Conservation (phyloP, 2,329 filamentous ascomycete genomes). For the Ophiostoma fasciatum region DNA sequence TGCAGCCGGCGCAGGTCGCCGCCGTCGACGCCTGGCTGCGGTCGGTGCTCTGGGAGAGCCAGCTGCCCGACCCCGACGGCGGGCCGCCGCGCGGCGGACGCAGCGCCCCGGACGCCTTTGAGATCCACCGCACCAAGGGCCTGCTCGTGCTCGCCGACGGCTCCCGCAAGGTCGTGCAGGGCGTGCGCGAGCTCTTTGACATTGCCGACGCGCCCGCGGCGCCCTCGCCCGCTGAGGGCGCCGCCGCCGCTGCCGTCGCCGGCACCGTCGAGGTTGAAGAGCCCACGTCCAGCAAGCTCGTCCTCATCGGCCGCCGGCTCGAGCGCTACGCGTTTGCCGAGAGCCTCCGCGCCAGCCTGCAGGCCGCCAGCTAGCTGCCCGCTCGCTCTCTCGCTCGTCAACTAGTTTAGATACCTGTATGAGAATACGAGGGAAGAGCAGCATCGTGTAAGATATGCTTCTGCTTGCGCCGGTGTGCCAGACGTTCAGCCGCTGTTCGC, state of each 20-base stretch:
- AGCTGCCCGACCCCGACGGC: conserved; percentile 30
- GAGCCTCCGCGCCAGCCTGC: conserved; percentile 19
- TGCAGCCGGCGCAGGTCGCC: conserved; percentile 42
- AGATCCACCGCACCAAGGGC: conserved; percentile 82
- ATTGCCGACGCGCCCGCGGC: conserved; percentile 49
- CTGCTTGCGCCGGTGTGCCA: too few species aligned
- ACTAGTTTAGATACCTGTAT: too few species aligned
- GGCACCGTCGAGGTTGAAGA: conserved; percentile 7
- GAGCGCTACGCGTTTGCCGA: conserved; percentile 33
- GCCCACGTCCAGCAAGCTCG: conserved; percentile 37
- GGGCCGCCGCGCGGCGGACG: neutral
- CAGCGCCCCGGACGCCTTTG: conserved; percentile 34
- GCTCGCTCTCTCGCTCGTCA: too few species aligned
- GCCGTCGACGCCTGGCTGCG: conserved; percentile 70
- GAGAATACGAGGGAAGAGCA: too few species aligned
- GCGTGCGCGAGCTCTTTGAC: conserved; percentile 87
- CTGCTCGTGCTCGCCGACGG: conserved; percentile 53
- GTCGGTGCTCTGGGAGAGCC: conserved; percentile 68
- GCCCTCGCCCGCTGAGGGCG: conserved; percentile 12
- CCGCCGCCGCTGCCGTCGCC: conserved; percentile 9
- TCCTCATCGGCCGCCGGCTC: conserved; percentile 47
- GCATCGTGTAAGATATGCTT: too few species aligned
- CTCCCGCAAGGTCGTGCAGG: conserved; percentile 64
- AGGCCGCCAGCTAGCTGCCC: too few species aligned
- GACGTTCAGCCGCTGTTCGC: too few species aligned